Percentiles rank a stretch among this genome's conserved stretches.
Evolutionary conservation across 1,139 yeast genomes (phyloP).

Genomic region (Yamadazyma friedrichii): DNA sequence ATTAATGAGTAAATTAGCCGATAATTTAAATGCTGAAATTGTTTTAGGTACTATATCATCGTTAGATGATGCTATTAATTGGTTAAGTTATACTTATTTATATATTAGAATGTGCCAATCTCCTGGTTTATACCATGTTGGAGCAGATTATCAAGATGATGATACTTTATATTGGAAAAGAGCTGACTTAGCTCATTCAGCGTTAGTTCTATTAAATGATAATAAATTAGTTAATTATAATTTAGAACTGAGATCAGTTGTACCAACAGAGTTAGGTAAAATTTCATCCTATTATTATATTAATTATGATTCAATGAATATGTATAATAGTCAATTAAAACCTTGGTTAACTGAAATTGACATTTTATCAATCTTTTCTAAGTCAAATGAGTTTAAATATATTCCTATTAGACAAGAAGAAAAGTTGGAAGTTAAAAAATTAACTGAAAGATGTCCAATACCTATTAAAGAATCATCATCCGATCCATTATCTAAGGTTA

Average conservation of each 20-base stretch:
- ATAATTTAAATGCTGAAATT: conserved; percentile 82
- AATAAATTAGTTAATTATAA: conserved; percentile 63
- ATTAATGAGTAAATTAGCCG: conserved; percentile 67
- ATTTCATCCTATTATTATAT: conserved; percentile 90
- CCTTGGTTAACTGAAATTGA: conserved; percentile 74
- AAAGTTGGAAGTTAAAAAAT: conserved; percentile 66
- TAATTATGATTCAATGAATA: conserved; percentile 64
- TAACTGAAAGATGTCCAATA: conserved; percentile 76
- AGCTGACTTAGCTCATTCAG: conserved; percentile 72
- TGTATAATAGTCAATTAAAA: conserved; percentile 59
- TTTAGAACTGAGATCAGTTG: conserved; percentile 37
- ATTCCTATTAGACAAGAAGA: conserved; percentile 89
- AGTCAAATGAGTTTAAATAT: conserved; percentile 81
- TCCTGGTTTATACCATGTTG: conserved; percentile 75
- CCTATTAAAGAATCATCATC: conserved; percentile 74
- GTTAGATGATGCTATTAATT: conserved; percentile 65
- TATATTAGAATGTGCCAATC: conserved; percentile 76
- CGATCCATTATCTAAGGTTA: conserved; percentile 78
- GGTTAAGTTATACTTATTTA: conserved; percentile 81
- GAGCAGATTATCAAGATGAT: conserved; percentile 62
- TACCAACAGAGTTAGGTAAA: conserved; percentile 74
- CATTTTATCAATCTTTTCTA: conserved; percentile 69
- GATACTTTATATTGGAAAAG: conserved; percentile 46
- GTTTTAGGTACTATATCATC: conserved; percentile 66
- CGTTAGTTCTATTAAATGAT: conserved; percentile 56